Evolutionary conservation across 495 filamentous ascomycete genomes (phyloP), one percentile per base, ranked within the genome.

Genomic region (Penicillium salamii): DNA sequence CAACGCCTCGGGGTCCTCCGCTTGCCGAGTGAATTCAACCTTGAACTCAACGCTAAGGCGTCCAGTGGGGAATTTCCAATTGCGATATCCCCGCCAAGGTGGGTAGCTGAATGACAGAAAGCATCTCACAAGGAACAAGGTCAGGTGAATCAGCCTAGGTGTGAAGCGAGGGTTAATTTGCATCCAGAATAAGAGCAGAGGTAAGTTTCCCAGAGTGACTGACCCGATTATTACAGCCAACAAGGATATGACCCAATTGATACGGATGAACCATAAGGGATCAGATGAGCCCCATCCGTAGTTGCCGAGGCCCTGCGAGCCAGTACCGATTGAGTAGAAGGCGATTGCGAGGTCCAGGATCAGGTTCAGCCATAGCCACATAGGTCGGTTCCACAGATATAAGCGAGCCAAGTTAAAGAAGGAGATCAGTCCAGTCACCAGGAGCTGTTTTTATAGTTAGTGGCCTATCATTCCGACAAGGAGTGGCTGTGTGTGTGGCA

Each of bases 41-140:
- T 43, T 43, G 23, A 43, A 43, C 40, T 43, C 40, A 43, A 43
- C 26, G 14, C 40, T 43, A 0, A 43, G 26, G 40, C 40, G 40
- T 23, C 40, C 40, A 31, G 21, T n/a, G 40, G 40, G 40, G 21
- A 43, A 43, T 23, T n/a, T 43, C 40, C 40, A 43, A 32, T 43
- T 43, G 14, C 40, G 40, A 31, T 43, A 43, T 43, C 26, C 40
- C 26, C 40, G 40, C 40, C 40, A 43, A 24, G 40, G 40, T 23
- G 24, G 40, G 40, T 43, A 43, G 40, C 40, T 43, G 40, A 43
- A 43, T 21, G 40, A 43, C 40, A 43, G 24, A 24, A 43, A 43
- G 40, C 40, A 43, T 31, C 40, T 21, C 40, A 43, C 40, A 24
- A 43, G 14, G 40, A 43, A 43, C 40, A 43, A n/a, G 26, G 40